These are phyloP conservation scores for Dendrostoma leiphaemia DNA, from an alignment of 2,329 filamentous ascomycete genomes.

Conservation along the genomic window DNA sequence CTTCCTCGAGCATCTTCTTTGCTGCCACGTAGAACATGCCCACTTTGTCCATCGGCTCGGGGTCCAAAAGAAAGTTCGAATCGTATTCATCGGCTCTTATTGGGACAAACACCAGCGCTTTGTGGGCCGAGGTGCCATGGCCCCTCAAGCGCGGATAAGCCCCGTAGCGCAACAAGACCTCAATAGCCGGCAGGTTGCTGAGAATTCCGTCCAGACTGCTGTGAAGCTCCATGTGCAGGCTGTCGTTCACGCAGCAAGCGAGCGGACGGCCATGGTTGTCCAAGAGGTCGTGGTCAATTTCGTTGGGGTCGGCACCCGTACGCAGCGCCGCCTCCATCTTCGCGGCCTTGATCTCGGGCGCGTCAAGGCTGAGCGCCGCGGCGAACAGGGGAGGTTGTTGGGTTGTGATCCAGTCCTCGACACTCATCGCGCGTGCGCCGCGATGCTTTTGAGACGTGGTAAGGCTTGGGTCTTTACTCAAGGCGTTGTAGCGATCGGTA, in stretches of 20 bases:
- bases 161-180: background rate
- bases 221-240: background rate
- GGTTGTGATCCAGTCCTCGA: background rate
- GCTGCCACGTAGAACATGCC: background rate
- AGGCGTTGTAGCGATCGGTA: no score
- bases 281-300: background rate
- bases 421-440: background rate
- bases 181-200: background rate
- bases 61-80: background rate
- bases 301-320: background rate
- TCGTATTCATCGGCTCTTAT: no score
- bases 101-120: background rate
- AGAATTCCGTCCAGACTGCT: background rate
- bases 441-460: no score
- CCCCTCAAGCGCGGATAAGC: background rate
- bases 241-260: background rate
- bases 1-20: background rate
- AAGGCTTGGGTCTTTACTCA: no score
- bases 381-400: background rate
- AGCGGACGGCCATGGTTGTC: background rate
- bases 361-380: background rate
- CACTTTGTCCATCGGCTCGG: background rate
- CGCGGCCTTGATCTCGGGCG: background rate
- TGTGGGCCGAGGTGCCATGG: background rate
- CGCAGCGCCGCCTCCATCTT: background rate